Percentiles rank a stretch among this genome's conserved stretches.
phyloP scores from a whole-genome alignment of 768 basidiomycete species.

The Lactarius deliciosus region DNA sequence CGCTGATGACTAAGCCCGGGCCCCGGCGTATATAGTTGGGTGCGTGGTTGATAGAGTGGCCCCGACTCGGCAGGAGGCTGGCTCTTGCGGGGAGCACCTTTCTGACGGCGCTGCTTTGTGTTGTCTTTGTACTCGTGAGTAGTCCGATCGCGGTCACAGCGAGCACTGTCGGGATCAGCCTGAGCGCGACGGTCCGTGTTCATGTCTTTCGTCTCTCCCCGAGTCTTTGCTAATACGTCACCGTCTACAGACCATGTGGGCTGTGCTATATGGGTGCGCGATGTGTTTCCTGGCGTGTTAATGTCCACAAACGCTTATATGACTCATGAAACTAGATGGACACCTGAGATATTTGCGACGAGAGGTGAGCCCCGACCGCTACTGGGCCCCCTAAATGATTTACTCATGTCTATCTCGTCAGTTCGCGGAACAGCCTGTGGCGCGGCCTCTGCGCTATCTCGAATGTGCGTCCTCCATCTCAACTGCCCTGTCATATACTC shows the following conservation, averaged over 20 bases:
- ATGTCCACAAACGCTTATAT: not conserved
- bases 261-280: constrained; percentile 72
- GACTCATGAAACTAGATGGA: constrained; percentile 49
- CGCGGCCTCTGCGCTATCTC: constrained; percentile 79
- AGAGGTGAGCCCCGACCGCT: constrained; percentile 46
- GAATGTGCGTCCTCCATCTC: constrained; percentile 56
- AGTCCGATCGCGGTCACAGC: constrained; percentile 58
- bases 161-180: constrained; percentile 73
- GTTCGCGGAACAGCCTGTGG: constrained; percentile 89
- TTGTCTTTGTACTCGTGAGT: constrained; percentile 61
- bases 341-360: constrained; percentile 84
- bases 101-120: constrained; percentile 71
- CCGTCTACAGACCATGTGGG: constrained; percentile 61
- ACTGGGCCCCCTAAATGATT: not conserved
- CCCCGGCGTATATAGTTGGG: constrained; percentile 57
- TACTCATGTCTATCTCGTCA: constrained; percentile 31
- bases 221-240: not conserved
- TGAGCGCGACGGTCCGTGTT: constrained; percentile 65
- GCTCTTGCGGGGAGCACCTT: constrained; percentile 77
- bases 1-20: not conserved
- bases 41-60: constrained; percentile 76
- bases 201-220: not conserved
- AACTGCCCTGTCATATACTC: constrained; percentile 14
- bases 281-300: not conserved
- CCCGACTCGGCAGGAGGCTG: constrained; percentile 59